These are phyloP conservation scores for Cordyceps fumosorosea DNA, from an alignment of 2,329 filamentous ascomycete species.

Conservation along the genomic window DNA sequence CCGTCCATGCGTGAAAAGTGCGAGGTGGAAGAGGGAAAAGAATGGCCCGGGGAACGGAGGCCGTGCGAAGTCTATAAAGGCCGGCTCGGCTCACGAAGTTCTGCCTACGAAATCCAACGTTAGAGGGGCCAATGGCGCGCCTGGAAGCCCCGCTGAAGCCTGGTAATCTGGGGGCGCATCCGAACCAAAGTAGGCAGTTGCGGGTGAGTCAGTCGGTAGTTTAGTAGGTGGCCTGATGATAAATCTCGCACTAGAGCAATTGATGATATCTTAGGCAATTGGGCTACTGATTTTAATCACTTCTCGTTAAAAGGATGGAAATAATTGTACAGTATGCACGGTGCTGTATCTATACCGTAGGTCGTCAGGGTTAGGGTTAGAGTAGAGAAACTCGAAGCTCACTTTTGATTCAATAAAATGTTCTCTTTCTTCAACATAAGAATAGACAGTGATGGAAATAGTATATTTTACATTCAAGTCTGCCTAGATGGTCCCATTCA, in stretches of 20 bases:
- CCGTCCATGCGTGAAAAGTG: constrained; percentile 3
- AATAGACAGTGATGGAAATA: no score
- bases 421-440: no score
- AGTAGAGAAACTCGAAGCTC: neutral
- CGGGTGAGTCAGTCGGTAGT: constrained; percentile 1
- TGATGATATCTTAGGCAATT: no score
- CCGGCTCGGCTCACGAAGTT: neutral
- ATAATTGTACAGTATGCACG: no score
- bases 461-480: no score
- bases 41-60: neutral
- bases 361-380: neutral
- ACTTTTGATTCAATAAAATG: neutral
- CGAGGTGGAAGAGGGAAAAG: neutral
- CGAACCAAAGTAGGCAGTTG: neutral
- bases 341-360: neutral
- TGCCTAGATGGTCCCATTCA: no score
- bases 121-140: constrained; percentile 3
- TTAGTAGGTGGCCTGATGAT: neutral
- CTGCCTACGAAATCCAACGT: neutral
- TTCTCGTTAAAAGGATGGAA: no score
- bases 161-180: constrained; percentile 4
- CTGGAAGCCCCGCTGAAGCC: constrained; percentile 1
- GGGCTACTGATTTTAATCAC: no score
- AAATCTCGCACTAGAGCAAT: neutral
- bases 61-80: constrained; percentile 1